Percentiles rank a stretch among this genome's conserved stretches.
Evolutionary conservation across 257 asterid genomes (phyloP).

Genomic region (Primulina tabacum): DNA sequence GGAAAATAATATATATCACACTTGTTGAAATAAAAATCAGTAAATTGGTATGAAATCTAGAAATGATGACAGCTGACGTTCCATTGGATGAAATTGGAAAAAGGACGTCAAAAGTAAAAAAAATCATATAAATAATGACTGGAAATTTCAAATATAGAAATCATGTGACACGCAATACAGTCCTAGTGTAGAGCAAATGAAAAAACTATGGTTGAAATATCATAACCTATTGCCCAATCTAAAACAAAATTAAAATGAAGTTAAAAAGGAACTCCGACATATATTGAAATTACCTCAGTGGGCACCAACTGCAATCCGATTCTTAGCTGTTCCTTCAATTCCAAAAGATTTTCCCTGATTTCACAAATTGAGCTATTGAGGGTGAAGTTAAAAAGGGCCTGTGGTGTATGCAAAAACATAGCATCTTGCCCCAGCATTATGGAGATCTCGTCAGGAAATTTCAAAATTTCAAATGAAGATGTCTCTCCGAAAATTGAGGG

Average conservation of each 20-base stretch:
- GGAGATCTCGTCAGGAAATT: constrained; percentile 76
- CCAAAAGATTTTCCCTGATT: constrained; percentile 55
- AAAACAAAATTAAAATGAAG: background rate
- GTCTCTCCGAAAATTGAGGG: constrained; percentile 63
- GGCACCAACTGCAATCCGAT: constrained; percentile 54
- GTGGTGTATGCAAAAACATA: constrained; percentile 32
- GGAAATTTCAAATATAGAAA: constrained; percentile 11
- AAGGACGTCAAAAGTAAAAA: constrained; percentile 5
- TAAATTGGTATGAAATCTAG: constrained; percentile 4
- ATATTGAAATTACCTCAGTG: constrained; percentile 50
- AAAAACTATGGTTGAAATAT: constrained; percentile 11
- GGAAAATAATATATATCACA: background rate
- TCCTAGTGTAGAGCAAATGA: constrained; percentile 1
- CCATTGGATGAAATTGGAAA: background rate
- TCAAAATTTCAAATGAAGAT: constrained; percentile 64
- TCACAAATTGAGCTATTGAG: constrained; percentile 70
- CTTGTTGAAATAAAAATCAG: constrained; percentile 10
- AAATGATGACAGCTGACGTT: background rate
- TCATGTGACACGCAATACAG: background rate
- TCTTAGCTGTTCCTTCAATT: constrained; percentile 64
- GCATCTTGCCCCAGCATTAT: constrained; percentile 48
- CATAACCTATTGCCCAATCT: constrained; percentile 1
- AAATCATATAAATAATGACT: background rate
- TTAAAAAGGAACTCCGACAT: constrained; percentile 8
- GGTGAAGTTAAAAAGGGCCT: constrained; percentile 60